Evolutionary conservation across 2,329 filamentous ascomycete species (phyloP).

Genomic region (Corinectria fuckeliana): DNA sequence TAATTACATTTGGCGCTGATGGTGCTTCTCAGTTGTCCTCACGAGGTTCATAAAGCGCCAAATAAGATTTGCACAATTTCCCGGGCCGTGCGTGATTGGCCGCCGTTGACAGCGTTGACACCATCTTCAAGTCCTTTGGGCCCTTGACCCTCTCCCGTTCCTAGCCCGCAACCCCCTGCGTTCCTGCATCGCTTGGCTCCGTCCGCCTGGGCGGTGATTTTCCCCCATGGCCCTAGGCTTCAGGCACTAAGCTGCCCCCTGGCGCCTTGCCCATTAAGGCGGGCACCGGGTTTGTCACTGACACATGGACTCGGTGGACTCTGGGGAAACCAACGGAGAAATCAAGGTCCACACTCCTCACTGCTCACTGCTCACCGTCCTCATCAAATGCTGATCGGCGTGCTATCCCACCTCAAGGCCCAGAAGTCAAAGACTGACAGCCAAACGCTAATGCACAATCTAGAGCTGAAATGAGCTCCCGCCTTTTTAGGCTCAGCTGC

Average conservation of each 20-base stretch:
- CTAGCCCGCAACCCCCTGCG: slow-evolving; percentile 10
- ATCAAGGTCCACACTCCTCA: no score
- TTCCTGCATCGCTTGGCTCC: slow-evolving; percentile 33
- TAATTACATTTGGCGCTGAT: background rate
- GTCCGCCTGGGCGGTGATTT: background rate
- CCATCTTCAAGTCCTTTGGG: slow-evolving; percentile 16
- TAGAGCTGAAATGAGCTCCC: slow-evolving; percentile 15
- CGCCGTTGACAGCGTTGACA: slow-evolving; percentile 9
- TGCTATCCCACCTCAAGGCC: background rate
- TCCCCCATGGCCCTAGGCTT: no score
- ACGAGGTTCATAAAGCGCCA: slow-evolving; percentile 20
- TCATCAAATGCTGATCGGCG: slow-evolving; percentile 7
- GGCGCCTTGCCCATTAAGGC: slow-evolving; percentile 23
- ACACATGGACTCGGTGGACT: background rate
- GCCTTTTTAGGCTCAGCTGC: slow-evolving; percentile 2
- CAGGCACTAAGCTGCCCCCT: no score
- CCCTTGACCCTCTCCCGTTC: slow-evolving; percentile 27
- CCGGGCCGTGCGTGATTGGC: slow-evolving; percentile 22
- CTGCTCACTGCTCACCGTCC: background rate
- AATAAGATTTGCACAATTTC: slow-evolving; percentile 43
- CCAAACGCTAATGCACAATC: slow-evolving; percentile 10
- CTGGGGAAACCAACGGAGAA: slow-evolving; percentile 6
- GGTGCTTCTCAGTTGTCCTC: background rate
- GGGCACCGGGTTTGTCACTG: slow-evolving; percentile 10
- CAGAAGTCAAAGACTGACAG: no score